Evolutionary conservation across 805 yeast species (phyloP).

Genomic region (Komagataella pastoris): DNA sequence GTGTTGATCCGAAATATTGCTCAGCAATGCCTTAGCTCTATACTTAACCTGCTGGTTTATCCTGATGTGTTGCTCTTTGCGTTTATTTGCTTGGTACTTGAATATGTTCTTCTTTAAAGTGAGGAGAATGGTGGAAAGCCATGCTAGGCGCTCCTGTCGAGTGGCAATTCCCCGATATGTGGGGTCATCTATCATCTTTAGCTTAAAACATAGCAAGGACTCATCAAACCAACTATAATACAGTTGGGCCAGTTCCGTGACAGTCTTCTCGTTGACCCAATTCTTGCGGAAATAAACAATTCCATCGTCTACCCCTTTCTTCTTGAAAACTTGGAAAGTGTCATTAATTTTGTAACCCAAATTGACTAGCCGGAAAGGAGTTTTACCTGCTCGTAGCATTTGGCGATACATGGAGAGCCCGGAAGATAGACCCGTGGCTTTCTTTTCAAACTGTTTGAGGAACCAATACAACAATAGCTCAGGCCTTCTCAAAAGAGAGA

Average conservation of each 20-base stretch:
- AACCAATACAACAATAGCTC: slow-evolving; percentile 17
- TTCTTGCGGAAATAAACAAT: slow-evolving; percentile 11
- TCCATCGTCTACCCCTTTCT: slow-evolving; percentile 7
- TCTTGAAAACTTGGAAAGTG: slow-evolving; percentile 8
- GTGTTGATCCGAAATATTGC: slow-evolving; percentile 2
- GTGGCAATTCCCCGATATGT: slow-evolving; percentile 24
- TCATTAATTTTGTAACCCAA: slow-evolving; percentile 18
- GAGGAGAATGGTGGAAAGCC: slow-evolving; percentile 54
- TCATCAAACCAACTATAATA: slow-evolving; percentile 62
- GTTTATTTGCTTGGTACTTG: slow-evolving; percentile 25
- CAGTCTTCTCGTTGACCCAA: slow-evolving; percentile 28
- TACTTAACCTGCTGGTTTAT: slow-evolving; percentile 51
- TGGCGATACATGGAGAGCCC: slow-evolving; percentile 50
- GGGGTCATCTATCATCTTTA: slow-evolving; percentile 29
- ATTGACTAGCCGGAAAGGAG: slow-evolving; percentile 42
- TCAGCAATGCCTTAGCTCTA: slow-evolving; percentile 23
- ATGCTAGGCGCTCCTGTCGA: slow-evolving; percentile 50
- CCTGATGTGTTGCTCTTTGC: slow-evolving; percentile 36
- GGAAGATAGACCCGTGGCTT: slow-evolving; percentile 28
- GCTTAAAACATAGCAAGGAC: slow-evolving; percentile 37
- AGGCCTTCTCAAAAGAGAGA: slow-evolving; percentile 15
- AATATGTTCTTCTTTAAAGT: slow-evolving; percentile 38
- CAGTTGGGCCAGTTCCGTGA: slow-evolving; percentile 39
- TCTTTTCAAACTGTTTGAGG: slow-evolving; percentile 24
- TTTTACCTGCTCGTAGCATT: slow-evolving; percentile 54